Evolutionary conservation across 805 yeast species (phyloP).

Genomic region (Barnettozyma botsteinii): DNA sequence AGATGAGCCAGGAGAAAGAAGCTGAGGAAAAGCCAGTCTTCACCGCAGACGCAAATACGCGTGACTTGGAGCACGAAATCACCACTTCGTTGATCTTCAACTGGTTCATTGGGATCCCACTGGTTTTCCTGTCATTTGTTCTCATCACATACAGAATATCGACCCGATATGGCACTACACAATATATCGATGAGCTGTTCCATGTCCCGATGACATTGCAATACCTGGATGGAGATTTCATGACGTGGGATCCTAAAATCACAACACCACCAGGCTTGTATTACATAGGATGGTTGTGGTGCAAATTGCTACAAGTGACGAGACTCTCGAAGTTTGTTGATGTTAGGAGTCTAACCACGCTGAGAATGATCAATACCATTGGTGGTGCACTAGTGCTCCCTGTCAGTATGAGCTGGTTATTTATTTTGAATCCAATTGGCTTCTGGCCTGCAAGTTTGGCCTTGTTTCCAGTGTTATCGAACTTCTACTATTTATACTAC

Average conservation of each 20-base stretch:
- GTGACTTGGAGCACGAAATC: conserved; percentile 25
- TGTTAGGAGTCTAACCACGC: conserved; percentile 31
- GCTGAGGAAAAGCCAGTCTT: neutral
- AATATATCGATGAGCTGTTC: conserved; percentile 68
- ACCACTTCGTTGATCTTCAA: conserved; percentile 23
- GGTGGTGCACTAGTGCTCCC: conserved; percentile 61
- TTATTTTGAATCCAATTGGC: conserved; percentile 35
- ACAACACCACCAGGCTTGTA: conserved; percentile 97
- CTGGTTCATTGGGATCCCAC: conserved; percentile 31
- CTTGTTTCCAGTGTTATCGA: conserved; percentile 63
- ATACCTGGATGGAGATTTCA: conserved; percentile 57
- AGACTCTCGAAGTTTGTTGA: conserved; percentile 20
- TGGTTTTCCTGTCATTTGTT: conserved; percentile 23
- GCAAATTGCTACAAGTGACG: conserved; percentile 21
- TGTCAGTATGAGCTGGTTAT: conserved; percentile 34
- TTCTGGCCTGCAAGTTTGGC: conserved; percentile 39
- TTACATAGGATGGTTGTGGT: conserved; percentile 35
- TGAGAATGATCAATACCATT: conserved; percentile 56
- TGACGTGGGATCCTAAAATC: conserved; percentile 80
- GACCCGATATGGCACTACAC: conserved; percentile 26
- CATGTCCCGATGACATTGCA: conserved; percentile 75
- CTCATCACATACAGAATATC: conserved; percentile 26
- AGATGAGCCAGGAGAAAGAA: neutral
- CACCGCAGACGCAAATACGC: neutral
- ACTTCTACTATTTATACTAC: conserved; percentile 75